Conservation (phyloP, 495 filamentous ascomycete species). For the Elaphomyces granulatus region DNA sequence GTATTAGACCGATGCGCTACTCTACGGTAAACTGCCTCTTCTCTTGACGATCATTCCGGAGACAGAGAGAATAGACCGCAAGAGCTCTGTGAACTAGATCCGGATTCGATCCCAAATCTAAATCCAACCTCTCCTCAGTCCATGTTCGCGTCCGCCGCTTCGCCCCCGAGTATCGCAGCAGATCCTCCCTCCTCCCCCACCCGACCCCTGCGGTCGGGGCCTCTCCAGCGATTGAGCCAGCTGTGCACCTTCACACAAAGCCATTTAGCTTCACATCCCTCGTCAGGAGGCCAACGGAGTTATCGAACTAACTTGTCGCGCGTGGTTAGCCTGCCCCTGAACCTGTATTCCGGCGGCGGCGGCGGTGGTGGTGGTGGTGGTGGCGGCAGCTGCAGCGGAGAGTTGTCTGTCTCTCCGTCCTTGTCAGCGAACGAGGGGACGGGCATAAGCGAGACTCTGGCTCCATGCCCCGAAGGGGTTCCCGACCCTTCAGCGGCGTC, state of each 20-base stretch:
- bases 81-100: too few relatives aligned
- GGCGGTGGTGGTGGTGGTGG: too few relatives aligned
- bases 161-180: background rate
- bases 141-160: slow-evolving; percentile 2
- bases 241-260: slow-evolving; percentile 58
- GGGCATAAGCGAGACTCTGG: slow-evolving; percentile 12
- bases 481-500: too few relatives aligned
- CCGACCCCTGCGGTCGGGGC: slow-evolving; percentile 32
- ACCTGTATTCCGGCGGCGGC: background rate
- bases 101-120: background rate
- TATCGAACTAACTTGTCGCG: slow-evolving; percentile 22
- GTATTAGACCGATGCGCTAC: too few relatives aligned
- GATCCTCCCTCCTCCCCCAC: slow-evolving; percentile 1
- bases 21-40: too few relatives aligned
- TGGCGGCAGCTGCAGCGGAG: too few relatives aligned
- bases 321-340: slow-evolving; percentile 2
- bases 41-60: too few relatives aligned
- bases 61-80: too few relatives aligned
- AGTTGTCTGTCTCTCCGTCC: too few relatives aligned
- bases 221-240: slow-evolving; percentile 59
- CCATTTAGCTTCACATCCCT: slow-evolving; percentile 30
- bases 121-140: background rate
- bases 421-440: slow-evolving; percentile 14
- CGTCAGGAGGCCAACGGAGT: slow-evolving; percentile 15
- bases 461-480: slow-evolving; percentile 25